A percentile compares a stretch with the other conserved stretches of the same genome.
Conservation (phyloP, 2,329 filamentous ascomycete species). For the Ophiostoma novo-ulmi region DNA sequence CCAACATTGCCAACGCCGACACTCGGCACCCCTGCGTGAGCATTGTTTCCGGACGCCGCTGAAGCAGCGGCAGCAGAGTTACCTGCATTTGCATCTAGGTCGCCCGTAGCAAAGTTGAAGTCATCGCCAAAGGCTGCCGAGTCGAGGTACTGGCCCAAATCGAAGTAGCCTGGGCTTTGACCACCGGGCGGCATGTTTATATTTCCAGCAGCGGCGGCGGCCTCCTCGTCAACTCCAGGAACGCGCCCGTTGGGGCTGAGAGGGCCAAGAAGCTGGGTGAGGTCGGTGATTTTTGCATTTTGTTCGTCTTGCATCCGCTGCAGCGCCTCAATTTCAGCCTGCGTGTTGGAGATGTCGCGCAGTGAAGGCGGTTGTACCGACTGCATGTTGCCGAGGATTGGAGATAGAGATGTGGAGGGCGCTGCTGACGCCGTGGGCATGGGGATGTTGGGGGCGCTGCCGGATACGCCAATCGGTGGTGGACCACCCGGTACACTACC, state of each 20-base stretch:
- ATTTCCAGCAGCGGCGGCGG: constrained; percentile 23
- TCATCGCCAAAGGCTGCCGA: constrained; percentile 42
- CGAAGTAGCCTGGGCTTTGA: constrained; percentile 36
- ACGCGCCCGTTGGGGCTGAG: constrained; percentile 75
- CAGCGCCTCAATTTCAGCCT: constrained; percentile 71
- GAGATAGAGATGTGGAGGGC: constrained; percentile 37
- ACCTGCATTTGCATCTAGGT: constrained; percentile 32
- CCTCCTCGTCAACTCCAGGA: constrained; percentile 56
- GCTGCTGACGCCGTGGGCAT: constrained; percentile 17
- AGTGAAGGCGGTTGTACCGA: constrained; percentile 52
- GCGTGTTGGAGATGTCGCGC: constrained; percentile 61
- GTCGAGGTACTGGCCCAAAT: constrained; percentile 49
- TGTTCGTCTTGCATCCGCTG: constrained; percentile 76
- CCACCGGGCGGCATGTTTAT: constrained; percentile 10
- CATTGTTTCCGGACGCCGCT: background rate
- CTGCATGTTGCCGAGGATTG: constrained; percentile 44
- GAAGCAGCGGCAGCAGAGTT: constrained; percentile 25
- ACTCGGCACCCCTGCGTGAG: background rate
- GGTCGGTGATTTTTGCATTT: constrained; percentile 66
- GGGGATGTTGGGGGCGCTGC: constrained; percentile 19
- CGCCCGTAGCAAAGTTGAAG: constrained; percentile 44
- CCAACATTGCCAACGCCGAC: background rate
- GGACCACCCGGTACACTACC: background rate
- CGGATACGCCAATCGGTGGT: background rate
- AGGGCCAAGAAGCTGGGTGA: constrained; percentile 69